These are phyloP conservation scores for Diplosphaera chodatii DNA, from an alignment of 139 green algal species.

Conservation along the genomic window DNA sequence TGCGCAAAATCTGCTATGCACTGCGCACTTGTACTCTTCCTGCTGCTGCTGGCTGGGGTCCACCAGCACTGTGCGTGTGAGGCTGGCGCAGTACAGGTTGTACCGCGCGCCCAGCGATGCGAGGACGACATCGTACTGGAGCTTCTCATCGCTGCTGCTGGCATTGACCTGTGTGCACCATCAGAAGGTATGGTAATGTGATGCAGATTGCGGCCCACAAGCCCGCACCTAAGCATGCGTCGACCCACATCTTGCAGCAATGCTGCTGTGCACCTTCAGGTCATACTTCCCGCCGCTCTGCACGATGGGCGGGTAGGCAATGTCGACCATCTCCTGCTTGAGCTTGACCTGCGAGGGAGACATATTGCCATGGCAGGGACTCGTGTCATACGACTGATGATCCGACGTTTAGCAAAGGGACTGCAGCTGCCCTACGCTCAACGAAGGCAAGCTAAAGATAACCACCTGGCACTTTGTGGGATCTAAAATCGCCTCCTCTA, in stretches of 20 bases:
- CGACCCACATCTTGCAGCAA: neutral
- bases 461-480: slow-evolving; percentile 40
- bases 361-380: neutral
- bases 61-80: slow-evolving; percentile 86
- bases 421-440: slow-evolving; percentile 43
- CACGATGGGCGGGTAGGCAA: slow-evolving; percentile 91
- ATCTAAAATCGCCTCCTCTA: slow-evolving; percentile 69
- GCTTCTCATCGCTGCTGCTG: slow-evolving; percentile 34
- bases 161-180: slow-evolving; percentile 1
- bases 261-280: slow-evolving; percentile 31
- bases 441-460: too few relatives aligned
- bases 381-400: neutral
- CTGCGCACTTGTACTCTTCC: slow-evolving; percentile 50
- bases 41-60: slow-evolving; percentile 77
- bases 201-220: too few relatives aligned
- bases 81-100: slow-evolving; percentile 89
- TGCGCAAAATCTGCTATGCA: neutral
- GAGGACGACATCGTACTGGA: slow-evolving; percentile 63
- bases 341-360: slow-evolving; percentile 57
- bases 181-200: too few relatives aligned
- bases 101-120: slow-evolving; percentile 51
- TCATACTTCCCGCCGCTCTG: slow-evolving; percentile 76
- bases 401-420: slow-evolving; percentile 7
- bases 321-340: slow-evolving; percentile 77
- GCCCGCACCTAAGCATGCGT: too few relatives aligned